A percentile compares a stretch with the other conserved stretches of the same genome.
Conservation (phyloP, 495 filamentous ascomycete species). For the Pseudevernia furfuracea region DNA sequence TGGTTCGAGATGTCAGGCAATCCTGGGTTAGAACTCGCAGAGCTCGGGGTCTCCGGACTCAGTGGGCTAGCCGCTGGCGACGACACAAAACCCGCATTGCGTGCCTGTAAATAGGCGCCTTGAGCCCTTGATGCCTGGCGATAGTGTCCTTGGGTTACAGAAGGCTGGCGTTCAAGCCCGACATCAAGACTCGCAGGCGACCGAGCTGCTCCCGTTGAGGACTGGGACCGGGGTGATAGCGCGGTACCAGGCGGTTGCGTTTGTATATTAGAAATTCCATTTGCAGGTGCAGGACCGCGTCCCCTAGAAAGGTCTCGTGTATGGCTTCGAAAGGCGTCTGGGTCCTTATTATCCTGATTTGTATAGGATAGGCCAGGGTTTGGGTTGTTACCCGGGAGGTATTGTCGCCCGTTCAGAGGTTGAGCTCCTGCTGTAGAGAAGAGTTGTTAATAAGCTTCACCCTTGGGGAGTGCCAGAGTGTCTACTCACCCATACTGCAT, state of each 20-base stretch:
- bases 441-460: neutral
- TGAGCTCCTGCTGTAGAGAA: slow-evolving; percentile 11
- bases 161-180: slow-evolving; percentile 60
- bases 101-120: slow-evolving; percentile 77
- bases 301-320: slow-evolving; percentile 29
- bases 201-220: slow-evolving; percentile 43
- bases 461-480: no score
- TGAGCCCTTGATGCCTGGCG: slow-evolving; percentile 92
- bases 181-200: slow-evolving; percentile 42
- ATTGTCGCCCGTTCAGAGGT: slow-evolving; percentile 17
- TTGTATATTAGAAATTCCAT: slow-evolving; percentile 38
- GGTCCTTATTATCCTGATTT: slow-evolving; percentile 15
- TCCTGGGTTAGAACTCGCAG: slow-evolving; percentile 44
- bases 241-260: slow-evolving; percentile 31
- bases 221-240: slow-evolving; percentile 47
- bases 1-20: slow-evolving; percentile 34
- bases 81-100: slow-evolving; percentile 67
- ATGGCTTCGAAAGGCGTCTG: slow-evolving; percentile 21
- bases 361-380: neutral
- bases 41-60: slow-evolving; percentile 74
- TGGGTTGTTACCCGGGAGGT: slow-evolving; percentile 6
- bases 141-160: slow-evolving; percentile 75
- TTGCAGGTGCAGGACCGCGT: slow-evolving; percentile 33
- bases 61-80: slow-evolving; percentile 67
- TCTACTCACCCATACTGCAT: slow-evolving; percentile 18